Percentiles rank a stretch among this genome's conserved stretches.
Evolutionary conservation across 2,329 filamentous ascomycete species (phyloP).

Genomic region (Talaromyces marneffei): DNA sequence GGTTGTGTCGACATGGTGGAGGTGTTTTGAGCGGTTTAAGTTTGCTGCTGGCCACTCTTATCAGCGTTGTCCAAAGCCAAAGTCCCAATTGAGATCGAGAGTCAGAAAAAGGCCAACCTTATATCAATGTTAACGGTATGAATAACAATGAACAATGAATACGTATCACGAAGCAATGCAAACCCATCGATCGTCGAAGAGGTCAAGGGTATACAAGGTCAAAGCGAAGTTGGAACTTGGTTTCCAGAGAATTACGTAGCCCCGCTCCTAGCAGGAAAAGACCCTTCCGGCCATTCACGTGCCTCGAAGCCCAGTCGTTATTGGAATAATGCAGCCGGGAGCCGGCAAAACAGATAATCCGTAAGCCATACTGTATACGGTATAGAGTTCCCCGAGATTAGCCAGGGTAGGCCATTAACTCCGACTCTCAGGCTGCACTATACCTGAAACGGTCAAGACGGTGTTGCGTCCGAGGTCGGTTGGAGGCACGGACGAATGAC

Average conservation of each 20-base stretch:
- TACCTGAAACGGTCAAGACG: not conserved
- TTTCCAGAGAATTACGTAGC: slow-evolving; percentile 1
- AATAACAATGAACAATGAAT: not conserved
- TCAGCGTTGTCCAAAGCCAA: not conserved
- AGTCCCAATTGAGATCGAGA: not conserved
- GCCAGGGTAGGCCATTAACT: slow-evolving; percentile 1
- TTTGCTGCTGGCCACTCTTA: not conserved
- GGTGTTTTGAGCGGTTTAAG: not conserved
- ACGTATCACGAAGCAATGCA: not conserved
- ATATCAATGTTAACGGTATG: not conserved
- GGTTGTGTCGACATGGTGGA: slow-evolving; percentile 83
- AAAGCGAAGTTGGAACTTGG: not conserved
- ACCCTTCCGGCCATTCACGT: slow-evolving; percentile 11
- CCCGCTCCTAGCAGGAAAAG: slow-evolving; percentile 5
- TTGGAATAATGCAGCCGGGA: not conserved
- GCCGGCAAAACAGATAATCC: not conserved
- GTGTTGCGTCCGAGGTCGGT: slow-evolving; percentile 4
- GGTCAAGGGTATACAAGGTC: not conserved
- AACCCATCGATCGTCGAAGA: not conserved
- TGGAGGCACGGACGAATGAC: not conserved
- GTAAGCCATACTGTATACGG: not conserved
- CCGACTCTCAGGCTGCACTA: not conserved
- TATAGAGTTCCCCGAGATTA: not conserved
- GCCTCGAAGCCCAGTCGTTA: not conserved
- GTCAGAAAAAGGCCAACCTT: not conserved